phyloP scores from a whole-genome alignment of 768 basidiomycete species.

The Termitomyces sp. region DNA sequence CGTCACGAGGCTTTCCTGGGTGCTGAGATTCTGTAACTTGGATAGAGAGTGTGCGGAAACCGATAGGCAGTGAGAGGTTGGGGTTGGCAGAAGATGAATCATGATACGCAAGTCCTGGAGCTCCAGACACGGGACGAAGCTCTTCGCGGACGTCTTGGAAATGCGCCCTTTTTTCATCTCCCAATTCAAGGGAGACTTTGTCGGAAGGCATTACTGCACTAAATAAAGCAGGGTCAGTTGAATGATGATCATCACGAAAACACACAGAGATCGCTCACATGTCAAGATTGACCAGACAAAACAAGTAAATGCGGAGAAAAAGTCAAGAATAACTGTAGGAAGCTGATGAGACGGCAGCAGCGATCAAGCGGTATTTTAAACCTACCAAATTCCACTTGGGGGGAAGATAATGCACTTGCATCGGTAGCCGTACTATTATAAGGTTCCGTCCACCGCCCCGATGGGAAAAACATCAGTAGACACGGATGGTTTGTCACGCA shows the following conservation, averaged over 20 bases:
- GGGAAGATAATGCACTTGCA: background rate
- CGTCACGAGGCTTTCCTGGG: conserved; percentile 1
- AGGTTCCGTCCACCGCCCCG: background rate
- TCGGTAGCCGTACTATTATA: background rate
- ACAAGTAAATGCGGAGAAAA: background rate
- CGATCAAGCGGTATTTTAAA: background rate
- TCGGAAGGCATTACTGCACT: background rate
- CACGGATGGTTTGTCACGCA: background rate
- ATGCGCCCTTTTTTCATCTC: background rate
- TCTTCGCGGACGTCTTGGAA: background rate
- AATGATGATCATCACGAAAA: background rate
- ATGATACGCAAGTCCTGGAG: conserved; percentile 1
- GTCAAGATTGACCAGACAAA: background rate
- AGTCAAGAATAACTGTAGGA: background rate
- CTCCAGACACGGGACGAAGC: background rate
- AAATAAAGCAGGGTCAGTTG: background rate
- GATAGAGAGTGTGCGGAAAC: conserved; percentile 17
- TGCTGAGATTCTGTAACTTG: conserved; percentile 13
- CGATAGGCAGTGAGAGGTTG: conserved; percentile 12
- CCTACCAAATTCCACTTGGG: background rate
- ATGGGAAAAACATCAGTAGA: background rate
- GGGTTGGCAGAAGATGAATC: background rate
- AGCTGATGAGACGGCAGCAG: background rate
- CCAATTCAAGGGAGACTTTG: background rate
- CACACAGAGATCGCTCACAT: background rate